Evolutionary conservation across 257 asterid genomes (phyloP), one percentile per base, ranked within the genome.

Genomic region (Solanum pinnatisectum): DNA sequence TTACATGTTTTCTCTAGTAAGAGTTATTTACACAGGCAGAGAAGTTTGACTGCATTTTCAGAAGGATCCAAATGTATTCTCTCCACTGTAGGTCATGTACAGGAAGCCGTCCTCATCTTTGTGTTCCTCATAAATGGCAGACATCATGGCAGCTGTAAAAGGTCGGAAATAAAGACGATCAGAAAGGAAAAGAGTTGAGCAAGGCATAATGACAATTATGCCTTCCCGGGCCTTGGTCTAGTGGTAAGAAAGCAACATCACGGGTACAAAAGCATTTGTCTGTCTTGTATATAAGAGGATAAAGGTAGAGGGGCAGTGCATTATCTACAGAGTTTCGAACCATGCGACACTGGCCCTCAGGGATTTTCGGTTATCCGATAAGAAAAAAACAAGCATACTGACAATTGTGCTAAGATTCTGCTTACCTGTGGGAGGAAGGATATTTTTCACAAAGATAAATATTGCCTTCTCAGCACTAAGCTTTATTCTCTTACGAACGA

Each of bases 31-130:
- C 67, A 78, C 23, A 35, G 14, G 11, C 23, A 37, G 27, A 15
- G 39, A 23, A 15, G 84, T 44, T 79, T 79, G 65, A 44, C 82
- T 44, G 65, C 44, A 56, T 33, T 37, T 39, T 84, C 40, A 84
- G 78, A 84, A 63, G 40, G 65, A 44, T 73, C 88, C 88, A 12
- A 85, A 85, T 25, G 88, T 85, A 37, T 85, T 85, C 68, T 85
- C 88, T 67, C 88, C 83, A 85, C 88, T 85, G 82, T 85, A 85
- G 3, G 88, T 85, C 83, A 85, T 85, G 83, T 68, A 85, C 25
- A 85, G 88, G 73, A 85, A 85, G 52, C 88, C 83, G 32, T 85
- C 88, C n/a, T 85, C 88, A 42, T 85, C 88, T 73, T 85, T 85
- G 88, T 85, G 77, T 10, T 85, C 83, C 70, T 85, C 88, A 42